phyloP scores from a whole-genome alignment of 495 filamentous ascomycete genomes.

The Glonium stellatum region DNA sequence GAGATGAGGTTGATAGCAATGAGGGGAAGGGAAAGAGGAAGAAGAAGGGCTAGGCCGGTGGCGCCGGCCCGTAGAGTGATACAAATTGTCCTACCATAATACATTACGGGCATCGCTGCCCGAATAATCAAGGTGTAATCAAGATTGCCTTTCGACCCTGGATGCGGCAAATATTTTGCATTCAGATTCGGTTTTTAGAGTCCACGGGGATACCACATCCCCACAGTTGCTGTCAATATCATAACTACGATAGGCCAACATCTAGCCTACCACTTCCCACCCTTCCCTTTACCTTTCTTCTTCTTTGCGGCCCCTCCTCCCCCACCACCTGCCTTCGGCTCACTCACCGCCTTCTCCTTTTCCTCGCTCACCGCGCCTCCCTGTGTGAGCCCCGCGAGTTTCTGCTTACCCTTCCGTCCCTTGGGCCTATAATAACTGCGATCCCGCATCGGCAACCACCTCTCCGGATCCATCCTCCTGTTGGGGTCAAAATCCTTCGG shows the following conservation, averaged over 20 bases:
- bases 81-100: no score
- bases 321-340: not conserved
- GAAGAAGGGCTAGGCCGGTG: not conserved
- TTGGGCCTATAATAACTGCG: conserved; percentile 83
- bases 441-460: conserved; percentile 87
- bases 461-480: conserved; percentile 78
- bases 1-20: not conserved
- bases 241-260: no score
- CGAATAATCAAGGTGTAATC: no score
- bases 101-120: no score
- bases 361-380: conserved; percentile 42
- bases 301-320: conserved; percentile 16
- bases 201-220: no score
- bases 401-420: conserved; percentile 83
- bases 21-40: not conserved
- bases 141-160: no score
- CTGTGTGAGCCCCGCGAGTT: conserved; percentile 70
- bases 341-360: conserved; percentile 14
- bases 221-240: no score
- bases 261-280: conserved; percentile 24
- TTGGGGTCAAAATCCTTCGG: conserved; percentile 71
- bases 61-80: not conserved
- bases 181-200: no score
- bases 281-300: conserved; percentile 29
- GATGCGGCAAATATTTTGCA: no score